Evolutionary conservation across 129 eudicot species (phyloP).

Genomic region (Artemisia annua): DNA sequence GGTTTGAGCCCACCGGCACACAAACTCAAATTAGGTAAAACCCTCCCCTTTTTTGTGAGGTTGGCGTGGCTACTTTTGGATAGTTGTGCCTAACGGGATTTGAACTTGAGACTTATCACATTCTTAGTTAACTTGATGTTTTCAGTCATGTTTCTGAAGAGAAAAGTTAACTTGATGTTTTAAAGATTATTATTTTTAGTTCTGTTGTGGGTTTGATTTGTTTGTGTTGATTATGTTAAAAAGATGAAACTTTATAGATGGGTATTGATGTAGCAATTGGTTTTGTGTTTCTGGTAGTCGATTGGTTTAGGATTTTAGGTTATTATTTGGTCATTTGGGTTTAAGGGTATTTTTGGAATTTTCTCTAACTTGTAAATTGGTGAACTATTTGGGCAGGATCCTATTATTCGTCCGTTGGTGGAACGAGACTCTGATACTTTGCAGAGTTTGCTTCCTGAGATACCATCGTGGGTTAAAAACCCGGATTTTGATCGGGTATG

Average conservation of each 20-base stretch:
- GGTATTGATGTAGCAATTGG: background rate
- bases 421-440: slow-evolving; percentile 71
- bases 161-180: background rate
- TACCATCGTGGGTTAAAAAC: slow-evolving; percentile 78
- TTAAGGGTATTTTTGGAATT: slow-evolving; percentile 2
- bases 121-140: too few relatives aligned
- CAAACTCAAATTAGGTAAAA: too few relatives aligned
- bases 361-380: background rate
- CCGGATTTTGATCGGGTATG: slow-evolving; percentile 94
- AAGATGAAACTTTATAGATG: slow-evolving; percentile 11
- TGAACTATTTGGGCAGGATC: slow-evolving; percentile 51
- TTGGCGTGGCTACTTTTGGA: too few relatives aligned
- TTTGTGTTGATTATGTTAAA: background rate
- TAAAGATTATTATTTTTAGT: background rate
- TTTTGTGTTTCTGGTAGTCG: background rate
- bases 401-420: slow-evolving; percentile 66
- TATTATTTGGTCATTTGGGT: slow-evolving; percentile 1
- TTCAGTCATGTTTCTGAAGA: background rate
- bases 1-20: too few relatives aligned
- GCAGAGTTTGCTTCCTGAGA: slow-evolving; percentile 75
- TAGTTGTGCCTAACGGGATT: too few relatives aligned
- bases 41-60: too few relatives aligned
- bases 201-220: slow-evolving; percentile 17
- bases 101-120: too few relatives aligned
- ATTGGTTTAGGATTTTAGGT: slow-evolving; percentile 1